These are phyloP conservation scores for Nicotiana paniculata DNA, from an alignment of 257 asterid species.

Conservation along the genomic window DNA sequence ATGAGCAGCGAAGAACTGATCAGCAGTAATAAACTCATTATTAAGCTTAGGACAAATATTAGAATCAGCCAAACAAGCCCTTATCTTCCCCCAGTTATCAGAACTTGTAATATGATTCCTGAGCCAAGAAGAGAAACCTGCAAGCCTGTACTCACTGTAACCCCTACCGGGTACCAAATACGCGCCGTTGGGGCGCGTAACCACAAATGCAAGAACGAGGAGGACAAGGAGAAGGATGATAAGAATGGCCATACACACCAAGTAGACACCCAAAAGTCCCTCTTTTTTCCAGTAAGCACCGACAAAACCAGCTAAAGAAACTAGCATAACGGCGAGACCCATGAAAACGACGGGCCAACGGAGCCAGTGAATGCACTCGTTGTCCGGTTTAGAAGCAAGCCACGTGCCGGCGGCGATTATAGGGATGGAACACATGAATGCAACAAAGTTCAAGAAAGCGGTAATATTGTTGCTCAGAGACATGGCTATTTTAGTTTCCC, in stretches of 20 bases:
- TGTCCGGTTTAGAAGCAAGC: slow-evolving; percentile 85
- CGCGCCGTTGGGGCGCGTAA: slow-evolving; percentile 67
- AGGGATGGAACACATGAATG: slow-evolving; percentile 86
- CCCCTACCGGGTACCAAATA: slow-evolving; percentile 49
- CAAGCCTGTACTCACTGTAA: slow-evolving; percentile 60
- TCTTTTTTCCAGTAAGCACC: slow-evolving; percentile 88
- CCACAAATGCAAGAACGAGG: slow-evolving; percentile 75
- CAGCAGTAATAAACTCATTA: slow-evolving; percentile 36
- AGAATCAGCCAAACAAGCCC: slow-evolving; percentile 83
- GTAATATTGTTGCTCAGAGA: slow-evolving; percentile 92
- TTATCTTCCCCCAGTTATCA: slow-evolving; percentile 67
- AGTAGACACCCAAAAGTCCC: slow-evolving; percentile 65
- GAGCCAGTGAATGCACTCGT: slow-evolving; percentile 95
- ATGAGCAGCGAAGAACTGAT: slow-evolving; percentile 69
- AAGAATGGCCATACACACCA: slow-evolving; percentile 84
- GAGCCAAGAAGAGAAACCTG: slow-evolving; percentile 67
- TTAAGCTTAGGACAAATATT: slow-evolving; percentile 50
- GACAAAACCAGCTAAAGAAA: slow-evolving; percentile 64
- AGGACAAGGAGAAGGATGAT: slow-evolving; percentile 55
- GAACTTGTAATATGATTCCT: slow-evolving; percentile 56
- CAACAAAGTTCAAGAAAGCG: slow-evolving; percentile 72
- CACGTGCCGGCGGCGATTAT: slow-evolving; percentile 80
- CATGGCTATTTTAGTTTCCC: slow-evolving; percentile 22
- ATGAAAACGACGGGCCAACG: slow-evolving; percentile 88
- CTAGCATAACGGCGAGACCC: slow-evolving; percentile 59